These are phyloP conservation scores for Neurospora pannonica DNA, from an alignment of 495 filamentous ascomycete genomes.

Conservation along the genomic window DNA sequence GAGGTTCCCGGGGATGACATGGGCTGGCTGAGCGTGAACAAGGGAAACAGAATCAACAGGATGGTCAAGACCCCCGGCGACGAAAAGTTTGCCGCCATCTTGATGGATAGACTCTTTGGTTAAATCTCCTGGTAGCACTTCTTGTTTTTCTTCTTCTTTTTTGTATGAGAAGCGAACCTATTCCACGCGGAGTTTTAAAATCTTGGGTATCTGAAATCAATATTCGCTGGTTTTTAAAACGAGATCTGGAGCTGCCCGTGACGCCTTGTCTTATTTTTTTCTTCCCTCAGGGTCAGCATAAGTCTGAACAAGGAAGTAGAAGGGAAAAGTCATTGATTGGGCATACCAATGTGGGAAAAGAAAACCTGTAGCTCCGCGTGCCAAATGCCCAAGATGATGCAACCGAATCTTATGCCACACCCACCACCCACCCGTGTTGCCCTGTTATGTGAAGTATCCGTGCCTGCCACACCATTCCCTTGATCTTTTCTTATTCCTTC, in stretches of 20 bases:
- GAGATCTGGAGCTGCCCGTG: background rate
- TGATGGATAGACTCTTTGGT: slow-evolving; percentile 42
- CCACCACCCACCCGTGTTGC: background rate
- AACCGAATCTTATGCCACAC: background rate
- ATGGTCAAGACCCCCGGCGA: slow-evolving; percentile 52
- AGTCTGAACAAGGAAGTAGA: background rate
- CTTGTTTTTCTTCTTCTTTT: background rate
- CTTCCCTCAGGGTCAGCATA: slow-evolving; percentile 11
- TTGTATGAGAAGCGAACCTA: slow-evolving; percentile 14
- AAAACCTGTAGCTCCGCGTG: background rate
- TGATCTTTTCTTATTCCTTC: background rate
- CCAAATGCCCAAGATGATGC: background rate
- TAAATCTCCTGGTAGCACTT: slow-evolving; percentile 5
- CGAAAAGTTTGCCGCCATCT: slow-evolving; percentile 37
- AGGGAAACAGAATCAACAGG: slow-evolving; percentile 69
- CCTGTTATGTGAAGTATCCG: background rate
- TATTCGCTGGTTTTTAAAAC: background rate
- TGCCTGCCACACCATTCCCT: background rate
- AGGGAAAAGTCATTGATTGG: background rate
- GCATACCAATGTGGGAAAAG: slow-evolving; percentile 10
- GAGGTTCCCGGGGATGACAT: slow-evolving; percentile 50
- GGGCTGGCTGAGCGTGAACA: slow-evolving; percentile 58
- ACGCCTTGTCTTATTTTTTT: background rate
- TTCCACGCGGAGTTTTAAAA: slow-evolving; percentile 11
- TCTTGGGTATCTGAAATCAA: background rate